Base-by-base conservation (phyloP, 1,284 basidiomycete species). In the Porogramme epimiltina region DNA sequence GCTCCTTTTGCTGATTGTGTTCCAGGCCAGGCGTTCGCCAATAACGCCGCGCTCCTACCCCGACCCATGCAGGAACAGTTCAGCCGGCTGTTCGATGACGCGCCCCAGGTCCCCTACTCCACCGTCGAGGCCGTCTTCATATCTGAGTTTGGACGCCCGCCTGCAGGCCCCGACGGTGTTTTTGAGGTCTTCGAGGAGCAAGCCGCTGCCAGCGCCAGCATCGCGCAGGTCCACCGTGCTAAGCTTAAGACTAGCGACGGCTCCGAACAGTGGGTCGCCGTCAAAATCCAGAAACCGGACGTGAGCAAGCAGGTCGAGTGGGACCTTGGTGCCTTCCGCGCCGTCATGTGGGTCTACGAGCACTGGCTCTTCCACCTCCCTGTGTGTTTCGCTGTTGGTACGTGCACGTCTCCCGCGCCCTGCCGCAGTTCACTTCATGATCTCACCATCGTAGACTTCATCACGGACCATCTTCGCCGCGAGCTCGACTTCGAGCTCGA, bases 261-360 rank as follows among this genome's bases (percentile, higher is more conserved):
- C 11, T 55, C 57, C 9, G 68, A 64, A 1, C 47, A 56, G 42
- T 80, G 85, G 78, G 93, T 95, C 1, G 93, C 93, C 0, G 93
- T 96, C 57, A 95, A 95, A 71, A 76, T 94, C n/a, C 91, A 95
- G 72, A 95, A 94, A 62, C 93, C 91, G 0, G 89, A 85, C 25
- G 91, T 96, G 16, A 78, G 76, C 46, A 90, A 82, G 62, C 93
- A 96, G 72, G 86, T 91, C 70, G 84, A 90, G 54, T 92, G 86
- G 84, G 91, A 94, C 67, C 70, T 94, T 23, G 81, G 73, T 22
- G 82, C 79, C 3, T 88, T 82, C 63, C 71, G 80, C 13, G 59
- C 73, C 3, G 85, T 87, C 1, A 87, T 89, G 84, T 89, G 85
- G 85, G 73, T 85, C 62, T 87, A 87, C 60, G 86, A 89, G 58